Evolutionary conservation across 768 basidiomycete species (phyloP), one percentile per base, ranked within the genome.

Genomic region (Crepidotus variabilis): DNA sequence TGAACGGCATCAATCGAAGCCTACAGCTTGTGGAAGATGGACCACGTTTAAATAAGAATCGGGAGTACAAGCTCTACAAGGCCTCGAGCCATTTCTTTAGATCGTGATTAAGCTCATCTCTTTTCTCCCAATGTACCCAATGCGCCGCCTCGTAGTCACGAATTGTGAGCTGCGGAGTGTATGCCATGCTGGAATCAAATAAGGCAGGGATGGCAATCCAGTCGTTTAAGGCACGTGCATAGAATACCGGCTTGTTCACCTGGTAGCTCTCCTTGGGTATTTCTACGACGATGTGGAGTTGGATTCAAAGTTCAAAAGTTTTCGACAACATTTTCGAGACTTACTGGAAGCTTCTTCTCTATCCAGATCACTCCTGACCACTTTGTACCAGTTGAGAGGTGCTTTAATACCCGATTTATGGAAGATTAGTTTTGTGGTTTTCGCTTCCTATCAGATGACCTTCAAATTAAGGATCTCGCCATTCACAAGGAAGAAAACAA

Each of bases 211-310:
- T n/a, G 45, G 63, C 61, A 50, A 76, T 52, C n/a, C 53, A 57
- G 52, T 79, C 77, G 13, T 67, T 58, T n/a, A 61, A 55, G 7
- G 72, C 65, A 2, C 65, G 65, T 0, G 63, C 75, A 47, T 71
- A 69, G 61, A 77, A 75, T 1, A 71, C 70, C 5, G 76, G 76
- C 49, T 70, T 63, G 2, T 61, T 58, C 46, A 75, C 61, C 4
- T 32, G 24, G 58, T 68, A 66, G 21, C 64, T 67, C 32, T 70
- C 63, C 33, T 52, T 34, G 6, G 67, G 64, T 20, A 68, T 60
- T 2, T 52, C 68, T 70, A 47, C 9, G 43, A 33, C 35, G 33
- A 32, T 23, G 43, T n/a, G n/a, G n/a, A n/a, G 52, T 54, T 50
- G 50, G 34, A 47, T 11, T 32, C n/a, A n/a, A n/a, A n/a, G n/a